Evolutionary conservation across 176 grass and related monocot genomes (phyloP), one percentile per base, ranked within the genome.

Genomic region (Aegilops speltoides): DNA sequence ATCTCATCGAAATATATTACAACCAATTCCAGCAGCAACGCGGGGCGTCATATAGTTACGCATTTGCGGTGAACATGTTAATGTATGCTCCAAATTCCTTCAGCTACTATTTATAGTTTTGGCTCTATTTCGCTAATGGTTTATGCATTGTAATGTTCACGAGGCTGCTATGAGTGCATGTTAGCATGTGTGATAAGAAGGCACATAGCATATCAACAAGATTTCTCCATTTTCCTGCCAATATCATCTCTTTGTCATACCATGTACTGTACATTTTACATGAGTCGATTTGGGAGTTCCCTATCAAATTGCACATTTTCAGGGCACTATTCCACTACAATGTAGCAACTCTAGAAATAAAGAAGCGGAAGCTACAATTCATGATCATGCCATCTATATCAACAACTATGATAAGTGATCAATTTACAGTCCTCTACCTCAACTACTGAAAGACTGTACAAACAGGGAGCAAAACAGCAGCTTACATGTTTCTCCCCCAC

Each of bases 401-500:
- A 12, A 78, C 20, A 83, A 26, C 7, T 59, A 79, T 31, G 15
- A 11, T 20, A 79, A 70, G 13, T 17, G 52, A 64, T 15, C 76
- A 75, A 38, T 84, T 45, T 70, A 77, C 69, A 71, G 63, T 52
- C 60, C 52, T 78, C 28, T 63, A 82, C 37, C 89, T 63, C 28
- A 82, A 71, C 19, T 56, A 88, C 14, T 22, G 17, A 78, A 77
- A 72, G 52, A 12, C 10, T 12, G 19, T 52, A 29, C 3, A 15
- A 86, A 89, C 12, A 85, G 56, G 54, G 33, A 68, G 57, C 12
- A 79, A 75, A 81, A 76, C 16, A 74, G 73, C 38, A 92, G 85
- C 89, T 91, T 91, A 99, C 97, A 93, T 86, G 93, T 99, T 99
- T 96, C 92, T 91, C 26, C 97, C 94, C 97, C 97, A 96, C 82